Evolutionary conservation across 2,329 filamentous ascomycete genomes (phyloP).

Genomic region (Aspergillus sp.): DNA sequence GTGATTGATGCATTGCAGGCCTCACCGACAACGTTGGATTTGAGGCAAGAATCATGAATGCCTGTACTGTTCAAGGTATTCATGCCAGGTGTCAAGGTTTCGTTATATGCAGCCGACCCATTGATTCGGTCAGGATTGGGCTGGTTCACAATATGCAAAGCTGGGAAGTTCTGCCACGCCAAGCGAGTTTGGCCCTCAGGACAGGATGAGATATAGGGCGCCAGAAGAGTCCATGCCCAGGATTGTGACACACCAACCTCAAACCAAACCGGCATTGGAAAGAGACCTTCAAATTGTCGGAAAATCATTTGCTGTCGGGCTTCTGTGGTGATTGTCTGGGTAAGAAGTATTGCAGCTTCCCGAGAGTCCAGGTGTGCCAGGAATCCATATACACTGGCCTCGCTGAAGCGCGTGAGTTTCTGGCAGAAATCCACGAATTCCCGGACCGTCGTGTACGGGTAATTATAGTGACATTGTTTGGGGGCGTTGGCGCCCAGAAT

Average conservation of each 20-base stretch:
- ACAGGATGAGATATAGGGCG: conserved; percentile 73
- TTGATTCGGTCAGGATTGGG: conserved; percentile 65
- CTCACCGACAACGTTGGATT: conserved; percentile 42
- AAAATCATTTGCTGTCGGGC: conserved; percentile 79
- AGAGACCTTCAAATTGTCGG: conserved; percentile 71
- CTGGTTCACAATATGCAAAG: conserved; percentile 65
- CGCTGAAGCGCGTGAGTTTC: conserved; percentile 75
- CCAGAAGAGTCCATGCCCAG: conserved; percentile 76
- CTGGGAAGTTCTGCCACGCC: conserved; percentile 78
- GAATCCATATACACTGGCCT: conserved; percentile 75
- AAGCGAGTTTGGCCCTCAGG: conserved; percentile 66
- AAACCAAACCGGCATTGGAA: conserved; percentile 79
- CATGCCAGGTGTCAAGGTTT: conserved; percentile 45
- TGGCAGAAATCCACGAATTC: conserved; percentile 81
- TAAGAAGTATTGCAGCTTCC: conserved; percentile 63
- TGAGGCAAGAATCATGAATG: conserved; percentile 51
- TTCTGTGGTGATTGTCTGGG: conserved; percentile 71
- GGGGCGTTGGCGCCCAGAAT: conserved; percentile 67
- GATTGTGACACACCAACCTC: conserved; percentile 72
- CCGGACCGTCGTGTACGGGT: conserved; percentile 65
- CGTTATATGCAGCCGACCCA: conserved; percentile 55
- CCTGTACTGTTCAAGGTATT: conserved; percentile 29
- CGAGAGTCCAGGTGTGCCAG: conserved; percentile 69
- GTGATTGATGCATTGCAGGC: conserved; percentile 60
- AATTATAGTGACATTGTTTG: conserved; percentile 72